phyloP scores from a whole-genome alignment of 163 green algal species.

The Trebouxiophyceae sp. region DNA sequence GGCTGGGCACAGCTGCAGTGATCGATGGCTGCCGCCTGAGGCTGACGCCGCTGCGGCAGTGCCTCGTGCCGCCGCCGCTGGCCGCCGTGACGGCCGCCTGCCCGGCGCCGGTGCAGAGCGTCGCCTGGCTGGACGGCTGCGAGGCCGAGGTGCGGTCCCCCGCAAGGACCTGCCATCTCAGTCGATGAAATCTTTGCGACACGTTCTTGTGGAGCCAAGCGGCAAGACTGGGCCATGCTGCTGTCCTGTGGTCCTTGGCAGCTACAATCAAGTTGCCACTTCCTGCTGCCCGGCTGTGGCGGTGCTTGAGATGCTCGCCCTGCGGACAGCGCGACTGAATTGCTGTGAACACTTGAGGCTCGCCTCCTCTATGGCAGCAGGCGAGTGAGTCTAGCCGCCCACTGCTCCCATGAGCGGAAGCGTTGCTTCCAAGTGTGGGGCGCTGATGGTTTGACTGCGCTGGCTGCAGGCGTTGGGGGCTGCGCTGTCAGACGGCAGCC shows the following conservation, averaged over 20 bases:
- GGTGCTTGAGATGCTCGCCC: background rate
- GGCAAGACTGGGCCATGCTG: background rate
- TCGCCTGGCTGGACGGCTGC: slow-evolving; percentile 22
- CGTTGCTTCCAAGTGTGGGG: background rate
- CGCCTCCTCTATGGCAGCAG: background rate
- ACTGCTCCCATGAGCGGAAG: no score
- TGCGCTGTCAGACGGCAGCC: slow-evolving; percentile 39
- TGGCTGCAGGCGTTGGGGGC: slow-evolving; percentile 37
- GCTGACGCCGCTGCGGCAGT: slow-evolving; percentile 69
- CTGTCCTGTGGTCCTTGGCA: no score
- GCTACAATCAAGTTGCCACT: no score
- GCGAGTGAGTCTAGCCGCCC: background rate
- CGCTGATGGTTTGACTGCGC: background rate
- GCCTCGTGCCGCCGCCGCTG: slow-evolving; percentile 72
- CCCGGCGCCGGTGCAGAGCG: slow-evolving; percentile 22
- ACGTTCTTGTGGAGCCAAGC: background rate
- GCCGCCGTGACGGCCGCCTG: slow-evolving; percentile 41
- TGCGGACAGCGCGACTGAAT: background rate
- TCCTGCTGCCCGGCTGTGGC: background rate
- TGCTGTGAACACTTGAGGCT: background rate
- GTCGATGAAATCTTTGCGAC: background rate
- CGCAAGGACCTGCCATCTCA: no score
- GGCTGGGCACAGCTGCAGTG: slow-evolving; percentile 63
- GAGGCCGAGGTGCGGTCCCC: slow-evolving; percentile 7
- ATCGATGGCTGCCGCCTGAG: slow-evolving; percentile 69